These are phyloP conservation scores for Sphaerosporella brunnea DNA, from an alignment of 495 filamentous ascomycete genomes.

Conservation along the genomic window DNA sequence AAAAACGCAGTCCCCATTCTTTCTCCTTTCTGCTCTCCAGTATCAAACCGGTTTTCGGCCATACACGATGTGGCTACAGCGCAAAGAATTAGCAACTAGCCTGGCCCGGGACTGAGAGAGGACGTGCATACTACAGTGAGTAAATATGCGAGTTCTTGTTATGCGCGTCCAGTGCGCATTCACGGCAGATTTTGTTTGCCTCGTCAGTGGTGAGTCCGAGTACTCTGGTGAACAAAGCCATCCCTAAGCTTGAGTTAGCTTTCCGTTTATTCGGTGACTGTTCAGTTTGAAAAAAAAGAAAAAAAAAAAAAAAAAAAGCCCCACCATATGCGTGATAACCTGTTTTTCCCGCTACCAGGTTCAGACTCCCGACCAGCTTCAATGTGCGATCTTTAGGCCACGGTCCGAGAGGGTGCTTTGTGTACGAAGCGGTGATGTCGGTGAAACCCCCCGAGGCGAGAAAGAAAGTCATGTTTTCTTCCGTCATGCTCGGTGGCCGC, in stretches of 20 bases:
- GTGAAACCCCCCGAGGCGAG: neutral
- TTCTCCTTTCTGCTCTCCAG: no score
- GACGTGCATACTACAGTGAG: neutral
- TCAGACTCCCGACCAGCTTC: neutral
- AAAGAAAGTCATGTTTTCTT: neutral
- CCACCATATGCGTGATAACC: slow-evolving; percentile 3
- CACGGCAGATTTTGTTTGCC: neutral
- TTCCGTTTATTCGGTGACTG: neutral
- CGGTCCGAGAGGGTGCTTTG: slow-evolving; percentile 1
- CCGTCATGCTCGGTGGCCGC: neutral
- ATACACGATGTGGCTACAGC: neutral
- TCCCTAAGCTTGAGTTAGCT: neutral
- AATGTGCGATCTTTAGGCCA: slow-evolving; percentile 3
- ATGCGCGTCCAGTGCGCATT: neutral
- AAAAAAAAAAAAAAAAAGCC: no score
- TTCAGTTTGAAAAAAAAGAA: no score
- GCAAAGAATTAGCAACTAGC: neutral
- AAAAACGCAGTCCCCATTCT: no score
- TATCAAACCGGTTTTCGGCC: neutral
- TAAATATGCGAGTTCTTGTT: slow-evolving; percentile 6
- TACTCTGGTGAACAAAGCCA: slow-evolving; percentile 10
- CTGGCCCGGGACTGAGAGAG: neutral
- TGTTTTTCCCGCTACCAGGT: neutral
- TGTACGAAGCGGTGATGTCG: neutral
- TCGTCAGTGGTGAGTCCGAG: slow-evolving; percentile 5